These are phyloP conservation scores for Phytophthora cactorum DNA, from an alignment of 352 stramenopile genomes.

Conservation along the genomic window DNA sequence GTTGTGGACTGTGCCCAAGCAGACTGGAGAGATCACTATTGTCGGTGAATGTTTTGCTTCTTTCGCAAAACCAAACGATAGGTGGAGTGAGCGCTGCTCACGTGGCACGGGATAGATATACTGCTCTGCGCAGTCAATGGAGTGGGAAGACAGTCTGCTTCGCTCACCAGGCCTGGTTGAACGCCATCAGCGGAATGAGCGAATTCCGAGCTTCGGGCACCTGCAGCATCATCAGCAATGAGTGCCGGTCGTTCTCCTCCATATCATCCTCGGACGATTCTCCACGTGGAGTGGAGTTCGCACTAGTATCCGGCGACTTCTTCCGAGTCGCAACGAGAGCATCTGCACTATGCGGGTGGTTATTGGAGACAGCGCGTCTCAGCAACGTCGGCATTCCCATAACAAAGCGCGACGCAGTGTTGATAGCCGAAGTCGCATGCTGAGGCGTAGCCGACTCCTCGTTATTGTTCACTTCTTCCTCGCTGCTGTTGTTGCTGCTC, in stretches of 20 bases:
- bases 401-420: slow-evolving; percentile 59
- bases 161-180: slow-evolving; percentile 40
- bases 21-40: slow-evolving; percentile 1
- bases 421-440: slow-evolving; percentile 25
- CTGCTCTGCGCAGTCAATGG: slow-evolving; percentile 25
- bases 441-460: slow-evolving; percentile 6
- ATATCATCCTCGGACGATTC: slow-evolving; percentile 34
- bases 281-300: slow-evolving; percentile 23
- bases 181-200: slow-evolving; percentile 68
- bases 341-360: slow-evolving; percentile 25
- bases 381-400: slow-evolving; percentile 71
- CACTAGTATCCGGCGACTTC: slow-evolving; percentile 40
- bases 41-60: slow-evolving; percentile 24
- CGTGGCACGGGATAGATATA: slow-evolving; percentile 36
- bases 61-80: slow-evolving; percentile 29
- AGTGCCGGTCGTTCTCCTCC: slow-evolving; percentile 59
- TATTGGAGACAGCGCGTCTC: slow-evolving; percentile 44
- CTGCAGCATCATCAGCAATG: slow-evolving; percentile 71
- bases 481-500: slow-evolving; percentile 13
- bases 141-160: neutral
- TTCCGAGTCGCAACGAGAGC: slow-evolving; percentile 13
- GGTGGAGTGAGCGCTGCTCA: slow-evolving; percentile 10
- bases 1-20: slow-evolving; percentile 14
- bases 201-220: slow-evolving; percentile 62
- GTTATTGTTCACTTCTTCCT: slow-evolving; percentile 15